Percentiles rank a stretch among this genome's conserved stretches.
Evolutionary conservation across 2,329 filamentous ascomycete species (phyloP).

Genomic region (Fonsecaea pedrosoi): DNA sequence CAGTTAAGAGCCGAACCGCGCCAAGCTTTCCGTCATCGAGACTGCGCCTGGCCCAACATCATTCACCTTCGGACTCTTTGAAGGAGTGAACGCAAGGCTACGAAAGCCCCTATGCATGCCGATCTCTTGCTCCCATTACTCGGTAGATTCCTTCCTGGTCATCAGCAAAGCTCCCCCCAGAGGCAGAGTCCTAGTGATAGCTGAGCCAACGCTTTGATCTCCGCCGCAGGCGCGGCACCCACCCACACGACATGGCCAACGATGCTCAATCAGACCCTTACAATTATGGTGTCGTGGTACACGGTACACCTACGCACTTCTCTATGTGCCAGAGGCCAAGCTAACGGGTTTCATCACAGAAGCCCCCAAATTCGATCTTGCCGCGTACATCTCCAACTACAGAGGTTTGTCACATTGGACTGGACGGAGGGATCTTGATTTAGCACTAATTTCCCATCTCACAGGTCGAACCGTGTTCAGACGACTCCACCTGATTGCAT

Average conservation of each 20-base stretch:
- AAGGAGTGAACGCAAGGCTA: not conserved
- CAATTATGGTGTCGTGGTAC: slow-evolving; percentile 29
- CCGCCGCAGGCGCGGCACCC: slow-evolving; percentile 5
- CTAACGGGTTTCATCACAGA: slow-evolving; percentile 57
- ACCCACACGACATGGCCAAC: slow-evolving; percentile 27
- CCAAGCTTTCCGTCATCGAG: slow-evolving; percentile 18
- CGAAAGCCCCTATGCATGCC: not conserved
- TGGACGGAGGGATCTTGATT: not conserved
- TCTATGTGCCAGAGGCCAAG: not conserved
- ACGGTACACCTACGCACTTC: slow-evolving; percentile 24
- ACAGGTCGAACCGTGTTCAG: slow-evolving; percentile 82
- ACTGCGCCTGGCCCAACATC: too few relatives aligned
- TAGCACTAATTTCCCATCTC: not conserved
- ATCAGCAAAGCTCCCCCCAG: not conserved
- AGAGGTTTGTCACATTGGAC: slow-evolving; percentile 62
- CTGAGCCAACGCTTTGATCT: not conserved
- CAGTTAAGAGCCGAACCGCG: slow-evolving; percentile 8
- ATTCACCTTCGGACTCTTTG: too few relatives aligned
- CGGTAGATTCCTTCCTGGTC: not conserved
- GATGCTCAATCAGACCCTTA: slow-evolving; percentile 25
- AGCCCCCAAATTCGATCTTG: slow-evolving; percentile 85
- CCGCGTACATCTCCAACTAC: slow-evolving; percentile 90
- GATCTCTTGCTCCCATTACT: not conserved
- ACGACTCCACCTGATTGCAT: slow-evolving; percentile 81
- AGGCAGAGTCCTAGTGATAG: not conserved